These are phyloP conservation scores for Theobroma grandiflorum DNA, from an alignment of 441 rosid species.

Conservation along the genomic window DNA sequence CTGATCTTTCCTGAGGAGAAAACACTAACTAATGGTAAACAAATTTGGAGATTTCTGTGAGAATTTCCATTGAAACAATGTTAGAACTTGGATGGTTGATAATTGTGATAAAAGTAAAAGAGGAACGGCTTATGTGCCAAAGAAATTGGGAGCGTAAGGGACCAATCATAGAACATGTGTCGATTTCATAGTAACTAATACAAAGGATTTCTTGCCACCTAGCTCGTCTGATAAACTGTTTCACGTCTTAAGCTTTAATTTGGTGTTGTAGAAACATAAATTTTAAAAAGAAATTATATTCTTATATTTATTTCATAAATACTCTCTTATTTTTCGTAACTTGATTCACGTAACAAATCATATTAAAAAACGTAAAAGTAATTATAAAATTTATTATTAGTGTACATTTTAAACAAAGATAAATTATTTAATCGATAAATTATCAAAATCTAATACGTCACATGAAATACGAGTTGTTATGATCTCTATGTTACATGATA, in stretches of 20 bases:
- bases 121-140: slow-evolving; percentile 42
- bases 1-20: not conserved
- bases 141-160: slow-evolving; percentile 31
- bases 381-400: too few relatives aligned
- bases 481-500: too few relatives aligned
- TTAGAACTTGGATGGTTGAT: slow-evolving; percentile 26
- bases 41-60: slow-evolving; percentile 19
- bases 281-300: not conserved
- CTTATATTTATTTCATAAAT: not conserved
- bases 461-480: too few relatives aligned
- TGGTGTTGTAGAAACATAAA: not conserved
- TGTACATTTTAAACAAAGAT: too few relatives aligned
- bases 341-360: too few relatives aligned
- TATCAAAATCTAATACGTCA: too few relatives aligned
- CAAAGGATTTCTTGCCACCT: slow-evolving; percentile 3
- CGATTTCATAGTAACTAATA: not conserved
- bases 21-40: not conserved
- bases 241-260: not conserved
- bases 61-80: slow-evolving; percentile 11
- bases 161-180: slow-evolving; percentile 1
- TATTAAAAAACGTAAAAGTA: too few relatives aligned
- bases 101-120: slow-evolving; percentile 28
- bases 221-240: not conserved
- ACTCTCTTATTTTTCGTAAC: not conserved
- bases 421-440: too few relatives aligned